Evolutionary conservation across 352 stramenopile genomes (phyloP).

Genomic region (Phytophthora sp.): DNA sequence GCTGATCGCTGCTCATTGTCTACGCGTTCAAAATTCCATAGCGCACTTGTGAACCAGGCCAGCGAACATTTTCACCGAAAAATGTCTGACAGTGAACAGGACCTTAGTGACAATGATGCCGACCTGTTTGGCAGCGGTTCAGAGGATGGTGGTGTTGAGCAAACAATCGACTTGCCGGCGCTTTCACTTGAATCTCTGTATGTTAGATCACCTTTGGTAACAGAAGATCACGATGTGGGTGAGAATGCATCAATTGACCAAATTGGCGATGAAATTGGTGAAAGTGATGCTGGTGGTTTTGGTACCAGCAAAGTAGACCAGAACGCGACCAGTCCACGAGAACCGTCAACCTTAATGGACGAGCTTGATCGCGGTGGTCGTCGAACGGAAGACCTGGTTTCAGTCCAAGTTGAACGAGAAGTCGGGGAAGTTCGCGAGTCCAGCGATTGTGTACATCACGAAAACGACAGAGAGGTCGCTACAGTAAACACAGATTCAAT

Average conservation of each 20-base stretch:
- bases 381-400: too few relatives aligned
- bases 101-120: conserved; percentile 13
- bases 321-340: neutral
- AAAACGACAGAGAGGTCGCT: too few relatives aligned
- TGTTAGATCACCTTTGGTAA: neutral
- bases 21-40: neutral
- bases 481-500: too few relatives aligned
- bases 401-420: too few relatives aligned
- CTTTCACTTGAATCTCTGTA: conserved; percentile 10
- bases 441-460: too few relatives aligned
- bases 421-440: too few relatives aligned
- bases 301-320: neutral
- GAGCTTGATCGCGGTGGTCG: neutral
- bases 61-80: too few relatives aligned
- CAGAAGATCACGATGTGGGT: neutral
- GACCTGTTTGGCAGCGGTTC: conserved; percentile 23
- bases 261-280: neutral
- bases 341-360: neutral
- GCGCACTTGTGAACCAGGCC: neutral
- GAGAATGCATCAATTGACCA: neutral
- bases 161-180: conserved; percentile 13
- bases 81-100: conserved; percentile 19
- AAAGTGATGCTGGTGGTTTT: neutral
- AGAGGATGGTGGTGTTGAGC: conserved; percentile 15
- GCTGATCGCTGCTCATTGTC: neutral